A percentile compares a stretch with the other conserved stretches of the same genome.
Conservation (phyloP, 2,329 filamentous ascomycete genomes). For the Dryadomyces sulphureus region DNA sequence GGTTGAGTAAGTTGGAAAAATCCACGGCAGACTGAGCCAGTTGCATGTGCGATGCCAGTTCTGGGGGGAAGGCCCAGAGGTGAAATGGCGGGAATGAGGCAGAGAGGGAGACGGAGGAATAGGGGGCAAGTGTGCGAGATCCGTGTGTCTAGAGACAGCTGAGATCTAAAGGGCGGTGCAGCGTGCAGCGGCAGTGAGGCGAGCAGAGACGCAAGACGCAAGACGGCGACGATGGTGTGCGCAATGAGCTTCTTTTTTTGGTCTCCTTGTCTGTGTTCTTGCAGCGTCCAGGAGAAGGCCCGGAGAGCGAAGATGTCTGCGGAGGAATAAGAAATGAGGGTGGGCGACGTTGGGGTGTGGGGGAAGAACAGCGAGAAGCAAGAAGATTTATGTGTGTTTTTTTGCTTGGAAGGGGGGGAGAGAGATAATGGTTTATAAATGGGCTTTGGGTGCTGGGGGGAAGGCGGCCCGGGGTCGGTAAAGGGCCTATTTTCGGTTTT, state of each 20-base stretch:
- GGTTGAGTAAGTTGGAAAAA: constrained; percentile 63
- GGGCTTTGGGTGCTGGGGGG: constrained; percentile 4
- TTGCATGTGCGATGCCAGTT: constrained; percentile 52
- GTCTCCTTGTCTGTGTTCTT: no score
- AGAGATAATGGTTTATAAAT: constrained; percentile 12
- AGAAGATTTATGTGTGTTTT: constrained; percentile 1
- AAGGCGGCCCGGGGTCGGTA: constrained; percentile 10
- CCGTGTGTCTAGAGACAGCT: background rate
- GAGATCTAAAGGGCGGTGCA: background rate
- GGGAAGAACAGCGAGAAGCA: background rate
- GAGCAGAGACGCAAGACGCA: background rate
- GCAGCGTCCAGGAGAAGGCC: no score
- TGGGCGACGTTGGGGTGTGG: background rate
- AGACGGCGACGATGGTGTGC: background rate
- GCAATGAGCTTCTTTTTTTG: no score
- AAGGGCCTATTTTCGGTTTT: constrained; percentile 5
- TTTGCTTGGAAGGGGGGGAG: constrained; percentile 6
- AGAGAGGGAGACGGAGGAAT: background rate
- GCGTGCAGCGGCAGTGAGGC: background rate
- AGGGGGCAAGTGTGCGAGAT: background rate
- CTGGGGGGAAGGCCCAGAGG: constrained; percentile 6
- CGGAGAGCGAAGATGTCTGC: no score
- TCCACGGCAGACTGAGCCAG: constrained; percentile 57
- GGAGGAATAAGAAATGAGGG: background rate
- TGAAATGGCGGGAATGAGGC: background rate